Conservation (phyloP, 441 rosid species). For the Croton setiger region DNA sequence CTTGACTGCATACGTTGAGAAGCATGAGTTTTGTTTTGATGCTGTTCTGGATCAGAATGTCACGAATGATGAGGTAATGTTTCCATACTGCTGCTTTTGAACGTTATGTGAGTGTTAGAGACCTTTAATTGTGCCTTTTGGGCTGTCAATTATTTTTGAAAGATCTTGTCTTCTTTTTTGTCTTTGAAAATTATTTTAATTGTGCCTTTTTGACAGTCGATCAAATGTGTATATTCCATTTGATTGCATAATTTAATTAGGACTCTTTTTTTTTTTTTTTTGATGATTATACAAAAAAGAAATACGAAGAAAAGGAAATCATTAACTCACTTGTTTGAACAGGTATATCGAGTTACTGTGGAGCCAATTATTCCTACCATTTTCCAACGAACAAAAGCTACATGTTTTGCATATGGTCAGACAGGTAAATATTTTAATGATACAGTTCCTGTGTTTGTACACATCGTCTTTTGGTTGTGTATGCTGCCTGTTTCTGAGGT, state of each 20-base stretch:
- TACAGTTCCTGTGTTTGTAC: too few relatives aligned
- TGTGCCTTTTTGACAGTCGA: too few relatives aligned
- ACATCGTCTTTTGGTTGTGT: too few relatives aligned
- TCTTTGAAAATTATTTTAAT: too few relatives aligned
- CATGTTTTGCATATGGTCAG: constrained; percentile 99
- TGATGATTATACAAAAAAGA: constrained; percentile 6
- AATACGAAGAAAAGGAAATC: not conserved
- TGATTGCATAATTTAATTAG: not conserved
- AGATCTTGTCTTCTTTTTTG: too few relatives aligned
- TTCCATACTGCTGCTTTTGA: not conserved
- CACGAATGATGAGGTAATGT: constrained; percentile 81
- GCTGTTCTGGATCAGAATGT: constrained; percentile 90
- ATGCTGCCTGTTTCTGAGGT: constrained; percentile 10
- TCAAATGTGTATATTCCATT: not conserved
- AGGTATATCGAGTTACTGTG: constrained; percentile 90
- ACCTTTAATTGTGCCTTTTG: too few relatives aligned
- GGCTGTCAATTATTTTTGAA: too few relatives aligned
- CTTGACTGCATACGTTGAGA: constrained; percentile 95
- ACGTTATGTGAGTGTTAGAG: too few relatives aligned
- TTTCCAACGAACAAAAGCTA: constrained; percentile 95
- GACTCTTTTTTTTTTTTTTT: not conserved
- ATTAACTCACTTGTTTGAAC: constrained; percentile 25
- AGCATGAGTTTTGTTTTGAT: constrained; percentile 98
- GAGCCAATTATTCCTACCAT: constrained; percentile 94
- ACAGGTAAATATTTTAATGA: constrained; percentile 49